These are phyloP conservation scores for Phytophthora idaei DNA, from an alignment of 352 stramenopile genomes.

Conservation along the genomic window DNA sequence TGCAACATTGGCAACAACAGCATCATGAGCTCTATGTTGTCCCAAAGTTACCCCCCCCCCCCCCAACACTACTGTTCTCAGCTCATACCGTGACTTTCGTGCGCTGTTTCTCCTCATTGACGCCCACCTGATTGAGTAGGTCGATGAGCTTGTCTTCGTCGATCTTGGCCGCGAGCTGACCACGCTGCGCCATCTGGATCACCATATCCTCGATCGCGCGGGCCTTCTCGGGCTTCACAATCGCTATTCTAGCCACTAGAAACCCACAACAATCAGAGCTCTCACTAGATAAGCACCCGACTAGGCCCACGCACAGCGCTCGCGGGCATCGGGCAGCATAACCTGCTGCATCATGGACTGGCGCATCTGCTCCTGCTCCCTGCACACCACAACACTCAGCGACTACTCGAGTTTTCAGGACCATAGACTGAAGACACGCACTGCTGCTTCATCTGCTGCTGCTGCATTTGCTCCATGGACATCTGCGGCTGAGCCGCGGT, in stretches of 20 bases:
- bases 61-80: neutral
- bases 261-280: neutral
- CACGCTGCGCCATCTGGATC: conserved; percentile 87
- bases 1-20: conserved; percentile 25
- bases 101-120: conserved; percentile 84
- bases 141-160: conserved; percentile 88
- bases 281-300: neutral
- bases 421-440: conserved; percentile 20
- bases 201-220: conserved; percentile 87
- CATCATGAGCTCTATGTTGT: neutral
- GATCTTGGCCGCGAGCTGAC: conserved; percentile 80
- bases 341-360: conserved; percentile 77
- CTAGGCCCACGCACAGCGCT: conserved; percentile 63
- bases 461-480: conserved; percentile 85
- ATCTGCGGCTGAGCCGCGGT: conserved; percentile 41
- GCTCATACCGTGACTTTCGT: conserved; percentile 85
- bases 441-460: conserved; percentile 87
- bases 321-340: conserved; percentile 77
- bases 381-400: conserved; percentile 2
- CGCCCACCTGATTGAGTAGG: conserved; percentile 76
- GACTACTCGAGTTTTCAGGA: too few relatives aligned
- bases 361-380: conserved; percentile 85
- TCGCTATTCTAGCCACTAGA: conserved; percentile 85
- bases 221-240: conserved; percentile 89
- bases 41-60: neutral